Base-by-base conservation (phyloP, 2,329 filamentous ascomycete genomes). In the Ascochyta koolunga region DNA sequence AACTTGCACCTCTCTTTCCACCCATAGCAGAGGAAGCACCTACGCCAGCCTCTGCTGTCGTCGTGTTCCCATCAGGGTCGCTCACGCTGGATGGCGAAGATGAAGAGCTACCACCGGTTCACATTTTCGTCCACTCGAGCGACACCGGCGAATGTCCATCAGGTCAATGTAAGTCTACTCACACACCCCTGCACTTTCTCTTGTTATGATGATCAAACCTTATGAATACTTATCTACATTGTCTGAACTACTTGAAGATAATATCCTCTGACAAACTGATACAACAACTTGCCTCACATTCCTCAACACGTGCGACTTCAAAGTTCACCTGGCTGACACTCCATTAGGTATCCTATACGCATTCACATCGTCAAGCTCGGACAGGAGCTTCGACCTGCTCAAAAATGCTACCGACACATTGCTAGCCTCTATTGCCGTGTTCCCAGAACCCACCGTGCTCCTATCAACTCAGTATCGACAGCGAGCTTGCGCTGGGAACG, bases 201-300 rank as follows among this genome's bases (percentile, higher is more conserved):
- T 51, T 82, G 83, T 82, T 72, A 89, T 92, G 93, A 97, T 98
- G 93, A 96, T 82, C 77, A 77, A 84, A 84, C 78, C 76, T 78
- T 81, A 82, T 77, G 83, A 96, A 95, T 91, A 93, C 93, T 98
- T 98, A 98, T 97, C 93, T 97, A 98, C 93, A 97, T 98, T 98
- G 92, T 90, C 93, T 93, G 93, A 96, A 89, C 79, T 80, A 76
- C 83, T 89, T 96, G 93, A 96, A 87, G 92, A 95, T 83, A 82
- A 75, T 58, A 82, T 82, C 84, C 86, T 92, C 89, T 93, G 88
- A 93, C 87, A 91, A 88, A 80, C 91, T 96, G 91, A 96, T 86
- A 41, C 31, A 68, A 78, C 77, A 80, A 75, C 73, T 51, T 57
- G 40, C 49, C 61, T 41, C 38, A 35, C 46, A n/a, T 18, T 21